Evolutionary conservation across 495 filamentous ascomycete species (phyloP).

Genomic region (Hypoxylon perforatum): DNA sequence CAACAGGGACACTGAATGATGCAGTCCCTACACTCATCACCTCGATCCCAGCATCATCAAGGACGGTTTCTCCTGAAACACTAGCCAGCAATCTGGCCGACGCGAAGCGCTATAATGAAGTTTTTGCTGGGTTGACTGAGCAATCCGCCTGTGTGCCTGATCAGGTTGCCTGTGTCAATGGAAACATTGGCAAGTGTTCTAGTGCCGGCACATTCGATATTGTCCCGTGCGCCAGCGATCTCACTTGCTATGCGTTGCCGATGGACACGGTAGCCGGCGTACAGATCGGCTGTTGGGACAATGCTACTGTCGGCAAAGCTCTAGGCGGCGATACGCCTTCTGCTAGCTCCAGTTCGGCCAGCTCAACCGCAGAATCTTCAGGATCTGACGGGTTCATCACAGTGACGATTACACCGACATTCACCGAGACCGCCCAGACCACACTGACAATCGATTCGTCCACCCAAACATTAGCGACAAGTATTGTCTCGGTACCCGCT

Average conservation of each 20-base stretch:
- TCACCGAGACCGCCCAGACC: slow-evolving; percentile 29
- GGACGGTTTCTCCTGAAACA: slow-evolving; percentile 49
- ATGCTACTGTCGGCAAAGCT: slow-evolving; percentile 38
- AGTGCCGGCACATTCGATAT: slow-evolving; percentile 46
- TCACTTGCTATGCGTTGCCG: slow-evolving; percentile 55
- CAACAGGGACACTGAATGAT: slow-evolving; percentile 46
- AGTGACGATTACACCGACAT: slow-evolving; percentile 30
- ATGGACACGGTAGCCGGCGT: slow-evolving; percentile 52
- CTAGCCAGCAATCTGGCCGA: slow-evolving; percentile 49
- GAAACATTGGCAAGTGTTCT: slow-evolving; percentile 48
- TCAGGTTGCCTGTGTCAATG: slow-evolving; percentile 56
- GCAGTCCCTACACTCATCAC: slow-evolving; percentile 53
- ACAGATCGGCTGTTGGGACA: slow-evolving; percentile 50
- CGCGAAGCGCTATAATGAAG: slow-evolving; percentile 51
- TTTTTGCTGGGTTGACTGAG: slow-evolving; percentile 52
- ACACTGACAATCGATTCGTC: slow-evolving; percentile 25
- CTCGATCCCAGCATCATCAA: slow-evolving; percentile 43
- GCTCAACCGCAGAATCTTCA: slow-evolving; percentile 1
- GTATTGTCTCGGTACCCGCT: slow-evolving; percentile 1
- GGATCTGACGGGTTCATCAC: slow-evolving; percentile 14
- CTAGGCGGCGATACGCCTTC: slow-evolving; percentile 36
- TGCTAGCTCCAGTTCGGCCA: slow-evolving; percentile 12
- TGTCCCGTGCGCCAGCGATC: slow-evolving; percentile 37
- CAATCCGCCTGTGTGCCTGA: slow-evolving; percentile 49
- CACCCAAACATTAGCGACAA: slow-evolving; percentile 4